Evolutionary conservation across 257 asterid species (phyloP).

Genomic region (Oldenlandia corymbosa): DNA sequence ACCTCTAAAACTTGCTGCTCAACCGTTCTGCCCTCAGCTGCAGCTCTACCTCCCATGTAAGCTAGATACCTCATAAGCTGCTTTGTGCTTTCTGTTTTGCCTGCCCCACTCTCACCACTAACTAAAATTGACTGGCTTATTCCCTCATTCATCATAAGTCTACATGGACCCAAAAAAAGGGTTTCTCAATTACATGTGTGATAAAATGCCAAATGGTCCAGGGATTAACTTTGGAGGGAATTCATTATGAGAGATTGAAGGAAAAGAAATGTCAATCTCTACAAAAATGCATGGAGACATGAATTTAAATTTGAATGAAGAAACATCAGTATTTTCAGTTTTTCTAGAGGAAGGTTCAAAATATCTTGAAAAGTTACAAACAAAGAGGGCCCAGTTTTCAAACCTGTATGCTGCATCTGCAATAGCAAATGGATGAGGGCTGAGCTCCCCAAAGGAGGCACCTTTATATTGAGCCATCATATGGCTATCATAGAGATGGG

Average conservation of each 20-base stretch:
- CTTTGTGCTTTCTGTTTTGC: constrained; percentile 99
- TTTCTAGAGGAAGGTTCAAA: too few relatives aligned
- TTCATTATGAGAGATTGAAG: too few relatives aligned
- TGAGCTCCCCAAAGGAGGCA: constrained; percentile 42
- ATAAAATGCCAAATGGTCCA: too few relatives aligned
- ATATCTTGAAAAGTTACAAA: not conserved
- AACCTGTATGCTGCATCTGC: constrained; percentile 99
- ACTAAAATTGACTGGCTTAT: constrained; percentile 92
- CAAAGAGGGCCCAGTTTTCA: constrained; percentile 7
- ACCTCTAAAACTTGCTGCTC: constrained; percentile 99
- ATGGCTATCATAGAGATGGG: constrained; percentile 56
- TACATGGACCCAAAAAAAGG: constrained; percentile 29
- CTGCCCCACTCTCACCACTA: constrained; percentile 99
- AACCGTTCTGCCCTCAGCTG: constrained; percentile 79
- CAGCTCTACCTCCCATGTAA: constrained; percentile 96
- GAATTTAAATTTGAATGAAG: too few relatives aligned
- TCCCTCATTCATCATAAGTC: constrained; percentile 96
- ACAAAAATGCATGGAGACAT: too few relatives aligned
- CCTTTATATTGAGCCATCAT: constrained; percentile 78
- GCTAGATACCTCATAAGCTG: constrained; percentile 96
- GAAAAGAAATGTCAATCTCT: too few relatives aligned
- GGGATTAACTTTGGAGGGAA: too few relatives aligned
- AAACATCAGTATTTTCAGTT: too few relatives aligned
- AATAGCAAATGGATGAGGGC: constrained; percentile 98
- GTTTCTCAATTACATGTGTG: constrained; percentile 5